Base-by-base conservation (phyloP, 306 rosid species). In the Dryas alaskensis region DNA sequence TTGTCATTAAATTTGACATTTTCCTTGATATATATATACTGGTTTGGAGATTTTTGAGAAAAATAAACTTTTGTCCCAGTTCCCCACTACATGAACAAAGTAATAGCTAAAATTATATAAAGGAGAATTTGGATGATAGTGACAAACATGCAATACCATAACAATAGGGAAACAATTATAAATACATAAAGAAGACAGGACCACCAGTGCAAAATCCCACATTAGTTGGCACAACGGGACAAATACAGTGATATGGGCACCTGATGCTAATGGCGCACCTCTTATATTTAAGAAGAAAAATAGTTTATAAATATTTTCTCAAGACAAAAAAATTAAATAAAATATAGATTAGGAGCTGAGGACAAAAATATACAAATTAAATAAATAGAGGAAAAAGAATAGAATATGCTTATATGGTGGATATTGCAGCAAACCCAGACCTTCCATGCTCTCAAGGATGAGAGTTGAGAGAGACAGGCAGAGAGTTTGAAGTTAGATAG, bases 391-490 rank as follows among this genome's bases (percentile, higher is more conserved):
- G 70, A 54, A 64, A 31, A 50, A 68, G 37, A 76, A 53, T 46
- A 11, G 78, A 82, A 78, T 78, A 73, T 76, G 80, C 43, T 78
- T 82, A 22, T 72, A 75, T 75, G 85, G 75, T 74, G 84, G 81
- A 80, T 77, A 71, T 77, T 79, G 85, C 81, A 65, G 85, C 85
- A 80, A 69, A 77, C 45, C 77, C 85, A 73, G 81, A 67, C 77
- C 86, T 69, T 79, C 86, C 86, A 79, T 57, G 75, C 78, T 71
- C 81, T 49, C 50, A 51, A 16, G 71, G 76, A 75, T 70, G 88
- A 86, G 86, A 52, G 85, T 75, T 70, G 88, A 86, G 86, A 52
- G 85, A 78, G 83, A 80, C 72, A 74, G 51, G 68, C 50, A 12
- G 7, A 55, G 49, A 55, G 60, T 22, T 17, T 31, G 58, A 75